These are phyloP conservation scores for Dictyostelium purpureum DNA, from an alignment of 78 protist species.

Conservation along the genomic window DNA sequence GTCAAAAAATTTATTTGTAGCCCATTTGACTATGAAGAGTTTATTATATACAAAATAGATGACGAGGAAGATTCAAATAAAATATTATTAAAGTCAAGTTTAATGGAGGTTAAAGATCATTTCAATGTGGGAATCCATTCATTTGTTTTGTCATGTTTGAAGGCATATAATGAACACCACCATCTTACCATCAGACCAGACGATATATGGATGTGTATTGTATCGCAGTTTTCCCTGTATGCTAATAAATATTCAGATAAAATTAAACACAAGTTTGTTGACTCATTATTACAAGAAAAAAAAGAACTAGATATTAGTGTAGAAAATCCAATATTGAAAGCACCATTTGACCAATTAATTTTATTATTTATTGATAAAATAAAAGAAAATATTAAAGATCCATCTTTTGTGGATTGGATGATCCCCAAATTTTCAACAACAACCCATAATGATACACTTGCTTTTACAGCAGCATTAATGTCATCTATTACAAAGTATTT, in stretches of 20 bases:
- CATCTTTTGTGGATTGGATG: conserved; percentile 7
- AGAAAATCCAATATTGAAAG: neutral
- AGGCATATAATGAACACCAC: conserved; percentile 24
- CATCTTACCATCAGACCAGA: conserved; percentile 35
- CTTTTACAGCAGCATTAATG: conserved; percentile 46
- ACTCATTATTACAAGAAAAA: neutral
- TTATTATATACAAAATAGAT: too few relatives aligned
- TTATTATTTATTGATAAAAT: conserved; percentile 11
- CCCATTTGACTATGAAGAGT: neutral
- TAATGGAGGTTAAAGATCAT: neutral
- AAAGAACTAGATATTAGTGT: neutral
- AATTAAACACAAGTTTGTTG: conserved; percentile 20
- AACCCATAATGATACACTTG: conserved; percentile 21
- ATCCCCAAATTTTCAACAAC: conserved; percentile 46
- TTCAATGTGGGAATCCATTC: neutral
- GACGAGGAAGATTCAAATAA: neutral
- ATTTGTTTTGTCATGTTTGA: neutral
- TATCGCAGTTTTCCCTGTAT: conserved; percentile 21
- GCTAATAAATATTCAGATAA: neutral
- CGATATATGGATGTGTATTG: conserved; percentile 52
- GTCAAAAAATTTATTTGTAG: too few relatives aligned
- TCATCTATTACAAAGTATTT: conserved; percentile 61
- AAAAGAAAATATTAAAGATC: conserved; percentile 28
- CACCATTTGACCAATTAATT: conserved; percentile 8
- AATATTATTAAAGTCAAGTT: neutral